phyloP scores from a whole-genome alignment of 1,284 basidiomycete genomes.

The Vanrija sp. region DNA sequence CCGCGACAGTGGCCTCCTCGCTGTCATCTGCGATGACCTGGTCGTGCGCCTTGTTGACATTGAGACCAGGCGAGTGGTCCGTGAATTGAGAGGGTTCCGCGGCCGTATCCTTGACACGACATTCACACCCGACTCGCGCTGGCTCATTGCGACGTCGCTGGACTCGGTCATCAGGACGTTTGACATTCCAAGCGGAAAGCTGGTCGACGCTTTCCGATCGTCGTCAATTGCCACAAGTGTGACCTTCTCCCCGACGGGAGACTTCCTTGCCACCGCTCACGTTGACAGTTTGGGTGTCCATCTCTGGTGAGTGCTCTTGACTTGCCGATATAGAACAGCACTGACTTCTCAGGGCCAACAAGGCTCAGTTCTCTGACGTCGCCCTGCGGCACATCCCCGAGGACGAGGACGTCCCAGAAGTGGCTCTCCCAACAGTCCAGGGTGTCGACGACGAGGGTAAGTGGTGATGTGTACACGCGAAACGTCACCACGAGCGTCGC shows the following conservation, averaged over 20 bases:
- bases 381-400: slow-evolving; percentile 68
- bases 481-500: background rate
- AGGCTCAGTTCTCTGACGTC: slow-evolving; percentile 85
- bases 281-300: slow-evolving; percentile 91
- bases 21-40: slow-evolving; percentile 79
- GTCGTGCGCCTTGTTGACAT: slow-evolving; percentile 82
- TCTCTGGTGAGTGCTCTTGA: slow-evolving; percentile 63
- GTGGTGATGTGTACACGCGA: slow-evolving; percentile 54
- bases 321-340: background rate
- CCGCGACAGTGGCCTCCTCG: slow-evolving; percentile 80
- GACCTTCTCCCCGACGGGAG: slow-evolving; percentile 88
- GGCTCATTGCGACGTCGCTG: slow-evolving; percentile 82
- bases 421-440: slow-evolving; percentile 76
- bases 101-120: slow-evolving; percentile 77
- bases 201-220: slow-evolving; percentile 90
- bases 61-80: slow-evolving; percentile 79
- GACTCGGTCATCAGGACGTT: slow-evolving; percentile 93
- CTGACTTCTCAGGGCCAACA: slow-evolving; percentile 68
- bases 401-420: slow-evolving; percentile 68
- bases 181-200: slow-evolving; percentile 85
- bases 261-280: slow-evolving; percentile 93
- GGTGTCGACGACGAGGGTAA: slow-evolving; percentile 61
- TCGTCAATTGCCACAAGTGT: slow-evolving; percentile 86
- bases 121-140: slow-evolving; percentile 90
- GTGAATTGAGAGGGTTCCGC: slow-evolving; percentile 77